These are phyloP conservation scores for Kazachstania taianensis DNA, from an alignment of 805 yeast species.

Conservation along the genomic window DNA sequence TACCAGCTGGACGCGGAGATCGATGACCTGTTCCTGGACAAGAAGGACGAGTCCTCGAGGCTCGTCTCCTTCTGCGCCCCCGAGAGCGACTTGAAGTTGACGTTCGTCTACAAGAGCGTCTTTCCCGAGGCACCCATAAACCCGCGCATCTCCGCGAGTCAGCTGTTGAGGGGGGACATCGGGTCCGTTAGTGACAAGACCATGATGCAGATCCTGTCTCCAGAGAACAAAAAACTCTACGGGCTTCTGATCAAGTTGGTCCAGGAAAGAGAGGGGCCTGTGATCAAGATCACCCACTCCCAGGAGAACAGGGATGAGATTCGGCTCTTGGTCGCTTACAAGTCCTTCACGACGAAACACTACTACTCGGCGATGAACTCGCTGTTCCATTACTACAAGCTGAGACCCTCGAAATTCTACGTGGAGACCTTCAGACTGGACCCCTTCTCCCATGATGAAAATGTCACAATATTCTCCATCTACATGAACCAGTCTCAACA, in stretches of 20 bases:
- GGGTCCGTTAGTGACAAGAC: constrained; percentile 66
- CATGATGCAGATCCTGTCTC: constrained; percentile 67
- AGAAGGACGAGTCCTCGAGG: constrained; percentile 57
- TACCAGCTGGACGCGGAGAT: constrained; percentile 61
- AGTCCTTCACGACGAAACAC: constrained; percentile 73
- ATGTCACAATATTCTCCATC: constrained; percentile 76
- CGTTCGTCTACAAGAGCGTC: constrained; percentile 69
- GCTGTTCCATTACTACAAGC: constrained; percentile 79
- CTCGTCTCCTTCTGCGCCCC: constrained; percentile 48
- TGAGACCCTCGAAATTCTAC: constrained; percentile 78
- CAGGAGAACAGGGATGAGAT: constrained; percentile 73
- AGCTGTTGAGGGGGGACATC: constrained; percentile 35
- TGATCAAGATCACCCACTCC: constrained; percentile 68
- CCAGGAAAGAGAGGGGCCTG: constrained; percentile 78
- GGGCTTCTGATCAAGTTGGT: constrained; percentile 61
- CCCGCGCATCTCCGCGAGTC: constrained; percentile 2
- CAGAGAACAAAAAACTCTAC: constrained; percentile 70
- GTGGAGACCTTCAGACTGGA: constrained; percentile 67
- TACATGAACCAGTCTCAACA: constrained; percentile 60
- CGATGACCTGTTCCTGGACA: constrained; percentile 61
- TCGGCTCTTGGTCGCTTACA: constrained; percentile 81
- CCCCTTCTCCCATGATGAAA: constrained; percentile 47
- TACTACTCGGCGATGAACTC: constrained; percentile 81
- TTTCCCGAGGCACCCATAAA: constrained; percentile 30
- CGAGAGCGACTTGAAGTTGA: constrained; percentile 25